phyloP scores from a whole-genome alignment of 495 filamentous ascomycete species.

The Aspergillus biplanus region DNA sequence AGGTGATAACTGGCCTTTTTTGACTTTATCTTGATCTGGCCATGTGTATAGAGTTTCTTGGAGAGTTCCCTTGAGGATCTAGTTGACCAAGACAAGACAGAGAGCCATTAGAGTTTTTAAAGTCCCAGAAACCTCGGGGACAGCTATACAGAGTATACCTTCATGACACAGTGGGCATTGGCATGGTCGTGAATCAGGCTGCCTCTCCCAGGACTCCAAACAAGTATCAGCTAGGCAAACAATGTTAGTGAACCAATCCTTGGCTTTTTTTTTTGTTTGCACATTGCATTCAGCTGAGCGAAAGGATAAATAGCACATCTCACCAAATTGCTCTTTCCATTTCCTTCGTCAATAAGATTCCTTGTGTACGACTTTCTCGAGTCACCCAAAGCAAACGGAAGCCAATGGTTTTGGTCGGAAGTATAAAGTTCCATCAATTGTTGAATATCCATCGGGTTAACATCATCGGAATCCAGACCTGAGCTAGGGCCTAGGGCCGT shows the following conservation, averaged over 20 bases:
- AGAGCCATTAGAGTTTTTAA: neutral
- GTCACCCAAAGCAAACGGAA: slow-evolving; percentile 69
- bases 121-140: neutral
- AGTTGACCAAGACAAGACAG: slow-evolving; percentile 1
- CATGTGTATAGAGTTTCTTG: slow-evolving; percentile 81
- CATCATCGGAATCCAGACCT: slow-evolving; percentile 77
- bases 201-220: slow-evolving; percentile 90
- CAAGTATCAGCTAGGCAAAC: slow-evolving; percentile 69
- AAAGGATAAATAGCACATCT: slow-evolving; percentile 7
- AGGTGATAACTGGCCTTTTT: slow-evolving; percentile 53
- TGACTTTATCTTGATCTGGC: slow-evolving; percentile 56
- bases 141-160: slow-evolving; percentile 40
- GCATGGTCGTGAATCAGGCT: slow-evolving; percentile 89
- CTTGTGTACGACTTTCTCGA: slow-evolving; percentile 72
- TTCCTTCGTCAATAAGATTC: slow-evolving; percentile 88
- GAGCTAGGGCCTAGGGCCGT: slow-evolving; percentile 73
- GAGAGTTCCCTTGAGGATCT: slow-evolving; percentile 75
- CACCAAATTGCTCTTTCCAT: slow-evolving; percentile 89
- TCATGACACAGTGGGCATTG: slow-evolving; percentile 77
- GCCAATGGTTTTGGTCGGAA: slow-evolving; percentile 71
- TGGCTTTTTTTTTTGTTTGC: neutral
- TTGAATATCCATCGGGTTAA: slow-evolving; percentile 70
- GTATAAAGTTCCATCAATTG: slow-evolving; percentile 71
- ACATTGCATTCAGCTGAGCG: neutral
- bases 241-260: slow-evolving; percentile 11